These are phyloP conservation scores for Casuarina cunninghamiana DNA, from an alignment of 306 rosid genomes.

Conservation along the genomic window DNA sequence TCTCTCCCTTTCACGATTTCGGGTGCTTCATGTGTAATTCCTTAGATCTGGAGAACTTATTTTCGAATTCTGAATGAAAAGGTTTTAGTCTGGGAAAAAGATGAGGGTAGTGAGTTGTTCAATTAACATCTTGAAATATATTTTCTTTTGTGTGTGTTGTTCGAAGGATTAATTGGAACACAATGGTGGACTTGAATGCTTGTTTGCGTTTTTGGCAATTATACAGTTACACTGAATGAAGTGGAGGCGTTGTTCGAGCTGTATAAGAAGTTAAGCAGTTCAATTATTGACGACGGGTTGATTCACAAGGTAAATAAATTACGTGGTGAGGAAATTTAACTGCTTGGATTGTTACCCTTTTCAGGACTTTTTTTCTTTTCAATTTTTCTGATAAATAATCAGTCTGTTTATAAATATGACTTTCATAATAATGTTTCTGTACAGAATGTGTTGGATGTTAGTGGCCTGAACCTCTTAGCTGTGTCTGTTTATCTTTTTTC, in stretches of 20 bases:
- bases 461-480: not conserved
- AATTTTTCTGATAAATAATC: not conserved
- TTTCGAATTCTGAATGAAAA: not conserved
- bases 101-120: not conserved
- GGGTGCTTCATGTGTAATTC: not conserved
- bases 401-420: not conserved
- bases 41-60: not conserved
- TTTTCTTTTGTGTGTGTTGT: too few relatives aligned
- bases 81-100: not conserved
- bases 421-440: too few relatives aligned
- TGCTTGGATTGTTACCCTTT: constrained; percentile 8
- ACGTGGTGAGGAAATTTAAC: not conserved
- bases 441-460: not conserved
- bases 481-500: not conserved
- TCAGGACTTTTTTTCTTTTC: not conserved
- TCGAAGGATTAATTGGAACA: not conserved
- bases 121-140: too few relatives aligned
- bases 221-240: constrained; percentile 68
- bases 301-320: constrained; percentile 77
- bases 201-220: constrained; percentile 12
- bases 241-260: constrained; percentile 77
- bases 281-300: constrained; percentile 67
- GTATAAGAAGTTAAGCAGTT: constrained; percentile 73
- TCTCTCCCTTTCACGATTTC: not conserved
- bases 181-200: constrained; percentile 1